These are phyloP conservation scores for Fusarium virguliforme DNA, from an alignment of 2,329 filamentous ascomycete genomes.

Conservation along the genomic window DNA sequence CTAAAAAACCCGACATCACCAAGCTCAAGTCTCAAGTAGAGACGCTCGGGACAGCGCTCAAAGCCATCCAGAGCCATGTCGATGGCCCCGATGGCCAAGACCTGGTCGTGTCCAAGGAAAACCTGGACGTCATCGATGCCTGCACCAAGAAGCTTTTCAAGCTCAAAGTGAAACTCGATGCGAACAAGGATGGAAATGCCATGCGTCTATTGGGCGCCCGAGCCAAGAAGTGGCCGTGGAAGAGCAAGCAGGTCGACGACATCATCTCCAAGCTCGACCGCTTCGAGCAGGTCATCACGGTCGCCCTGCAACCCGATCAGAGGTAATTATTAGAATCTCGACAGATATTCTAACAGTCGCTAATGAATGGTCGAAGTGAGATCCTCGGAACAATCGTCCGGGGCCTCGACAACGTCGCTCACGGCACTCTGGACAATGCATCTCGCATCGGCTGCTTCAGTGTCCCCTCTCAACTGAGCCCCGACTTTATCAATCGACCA, in stretches of 20 bases:
- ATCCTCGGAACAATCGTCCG: background rate
- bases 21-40: background rate
- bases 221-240: background rate
- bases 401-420: background rate
- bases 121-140: background rate
- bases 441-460: conserved; percentile 1
- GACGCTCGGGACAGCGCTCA: background rate
- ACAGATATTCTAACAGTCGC: background rate
- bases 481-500: background rate
- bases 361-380: background rate
- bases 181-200: background rate
- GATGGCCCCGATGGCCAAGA: background rate
- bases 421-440: background rate
- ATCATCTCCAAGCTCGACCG: background rate
- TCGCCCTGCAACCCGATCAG: background rate
- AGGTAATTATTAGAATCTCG: background rate
- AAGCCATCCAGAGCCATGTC: background rate
- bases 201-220: background rate
- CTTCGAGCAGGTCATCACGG: background rate
- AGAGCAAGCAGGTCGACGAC: background rate
- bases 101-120: background rate
- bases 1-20: background rate
- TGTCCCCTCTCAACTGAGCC: background rate
- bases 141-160: background rate
- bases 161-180: background rate